These are phyloP conservation scores for Pseudomicrostroma phylloplanum DNA, from an alignment of 1,284 basidiomycete species.

Conservation along the genomic window DNA sequence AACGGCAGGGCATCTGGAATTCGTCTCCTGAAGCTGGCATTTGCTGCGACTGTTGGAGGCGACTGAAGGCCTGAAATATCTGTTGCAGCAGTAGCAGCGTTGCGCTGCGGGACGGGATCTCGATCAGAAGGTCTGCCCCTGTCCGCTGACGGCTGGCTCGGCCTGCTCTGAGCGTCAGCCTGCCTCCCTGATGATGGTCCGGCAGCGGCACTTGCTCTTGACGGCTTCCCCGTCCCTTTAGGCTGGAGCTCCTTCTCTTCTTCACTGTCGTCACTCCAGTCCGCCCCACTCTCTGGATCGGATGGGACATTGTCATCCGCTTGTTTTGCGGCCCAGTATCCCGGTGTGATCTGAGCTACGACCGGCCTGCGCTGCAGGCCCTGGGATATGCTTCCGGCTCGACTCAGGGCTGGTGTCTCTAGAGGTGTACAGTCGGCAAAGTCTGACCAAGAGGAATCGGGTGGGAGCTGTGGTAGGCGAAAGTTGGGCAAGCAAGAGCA, in stretches of 20 bases:
- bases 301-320: constrained; percentile 19
- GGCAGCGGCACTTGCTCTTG: background rate
- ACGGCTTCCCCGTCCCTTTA: background rate
- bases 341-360: background rate
- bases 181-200: background rate
- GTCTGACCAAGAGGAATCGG: constrained; percentile 34
- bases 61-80: background rate
- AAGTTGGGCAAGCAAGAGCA: background rate
- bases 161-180: background rate
- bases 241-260: constrained; percentile 5
- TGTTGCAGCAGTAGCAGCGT: background rate
- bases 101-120: background rate
- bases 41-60: background rate
- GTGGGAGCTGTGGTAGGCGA: constrained; percentile 16
- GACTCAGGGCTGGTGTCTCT: constrained; percentile 31
- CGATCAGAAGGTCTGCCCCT: constrained; percentile 5
- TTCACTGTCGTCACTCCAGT: constrained; percentile 9
- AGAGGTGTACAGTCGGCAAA: constrained; percentile 32
- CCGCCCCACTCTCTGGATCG: constrained; percentile 24
- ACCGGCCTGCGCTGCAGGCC: background rate
- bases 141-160: too few species aligned
- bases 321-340: background rate
- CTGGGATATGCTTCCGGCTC: constrained; percentile 25
- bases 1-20: background rate
- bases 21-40: too few species aligned